Percentiles rank a stretch among this genome's conserved stretches.
Evolutionary conservation across 2,329 filamentous ascomycete genomes (phyloP).

Genomic region (Fusarium bactridioides): DNA sequence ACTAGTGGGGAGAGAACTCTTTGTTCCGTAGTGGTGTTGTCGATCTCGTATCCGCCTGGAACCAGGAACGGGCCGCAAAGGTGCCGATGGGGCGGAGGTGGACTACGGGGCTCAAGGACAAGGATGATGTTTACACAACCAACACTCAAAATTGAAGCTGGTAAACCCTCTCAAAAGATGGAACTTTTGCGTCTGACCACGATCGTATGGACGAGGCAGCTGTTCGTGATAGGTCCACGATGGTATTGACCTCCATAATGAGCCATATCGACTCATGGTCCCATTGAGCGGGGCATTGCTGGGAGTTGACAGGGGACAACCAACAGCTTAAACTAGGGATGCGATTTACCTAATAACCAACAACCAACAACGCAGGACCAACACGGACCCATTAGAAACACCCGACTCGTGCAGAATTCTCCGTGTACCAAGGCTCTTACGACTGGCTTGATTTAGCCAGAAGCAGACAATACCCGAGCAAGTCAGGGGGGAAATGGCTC

Average conservation of each 20-base stretch:
- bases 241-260: neutral
- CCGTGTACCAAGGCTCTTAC: neutral
- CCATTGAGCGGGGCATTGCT: neutral
- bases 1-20: neutral
- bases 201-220: neutral
- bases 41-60: neutral
- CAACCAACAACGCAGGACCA: neutral
- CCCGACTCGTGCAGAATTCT: neutral
- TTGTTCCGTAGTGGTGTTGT: neutral
- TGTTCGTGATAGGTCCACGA: neutral
- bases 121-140: neutral
- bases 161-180: neutral
- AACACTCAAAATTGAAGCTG: neutral
- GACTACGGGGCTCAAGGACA: neutral
- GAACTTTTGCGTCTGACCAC: neutral
- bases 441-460: neutral
- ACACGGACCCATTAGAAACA: neutral
- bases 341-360: neutral
- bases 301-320: neutral
- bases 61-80: neutral
- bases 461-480: neutral
- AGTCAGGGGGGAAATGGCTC: neutral
- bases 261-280: neutral
- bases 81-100: neutral
- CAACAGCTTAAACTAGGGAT: neutral